These are phyloP conservation scores for Polygonum aviculare DNA, from an alignment of 148 eudicot species.

Conservation along the genomic window DNA sequence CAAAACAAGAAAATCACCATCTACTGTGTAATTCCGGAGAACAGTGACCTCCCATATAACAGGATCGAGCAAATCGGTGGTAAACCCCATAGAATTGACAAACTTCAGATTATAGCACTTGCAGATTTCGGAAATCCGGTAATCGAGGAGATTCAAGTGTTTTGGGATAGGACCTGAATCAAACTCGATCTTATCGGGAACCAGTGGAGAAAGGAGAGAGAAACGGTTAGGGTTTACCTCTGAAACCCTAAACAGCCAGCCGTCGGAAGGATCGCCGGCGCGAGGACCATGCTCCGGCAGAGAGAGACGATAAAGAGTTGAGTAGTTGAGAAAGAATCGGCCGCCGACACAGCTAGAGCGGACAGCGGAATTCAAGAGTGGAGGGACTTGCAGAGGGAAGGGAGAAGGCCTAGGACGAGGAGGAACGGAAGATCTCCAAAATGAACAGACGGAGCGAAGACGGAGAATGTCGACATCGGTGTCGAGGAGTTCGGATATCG, in stretches of 20 bases:
- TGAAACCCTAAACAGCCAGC: neutral
- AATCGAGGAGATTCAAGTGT: slow-evolving; percentile 13
- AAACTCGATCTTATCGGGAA: neutral
- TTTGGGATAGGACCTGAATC: neutral
- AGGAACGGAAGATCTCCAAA: neutral
- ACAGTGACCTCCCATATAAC: neutral
- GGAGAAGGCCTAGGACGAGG: neutral
- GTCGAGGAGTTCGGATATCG: neutral
- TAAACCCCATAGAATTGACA: neutral
- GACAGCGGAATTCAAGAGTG: neutral
- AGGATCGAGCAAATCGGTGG: neutral
- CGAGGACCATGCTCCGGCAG: neutral
- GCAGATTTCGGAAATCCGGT: neutral
- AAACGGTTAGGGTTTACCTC: neutral
- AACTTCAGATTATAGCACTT: neutral
- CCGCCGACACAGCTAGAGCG: neutral
- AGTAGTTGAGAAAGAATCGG: neutral
- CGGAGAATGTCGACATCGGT: neutral
- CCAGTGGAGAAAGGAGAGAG: slow-evolving; percentile 14
- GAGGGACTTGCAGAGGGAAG: neutral
- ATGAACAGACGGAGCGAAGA: neutral
- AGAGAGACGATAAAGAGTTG: neutral
- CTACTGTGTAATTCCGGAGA: neutral
- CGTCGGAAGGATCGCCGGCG: neutral
- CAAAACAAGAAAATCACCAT: neutral